Base-by-base conservation (phyloP, 2,329 filamentous ascomycete genomes). In the Neopestalotiopsis clavispora region DNA sequence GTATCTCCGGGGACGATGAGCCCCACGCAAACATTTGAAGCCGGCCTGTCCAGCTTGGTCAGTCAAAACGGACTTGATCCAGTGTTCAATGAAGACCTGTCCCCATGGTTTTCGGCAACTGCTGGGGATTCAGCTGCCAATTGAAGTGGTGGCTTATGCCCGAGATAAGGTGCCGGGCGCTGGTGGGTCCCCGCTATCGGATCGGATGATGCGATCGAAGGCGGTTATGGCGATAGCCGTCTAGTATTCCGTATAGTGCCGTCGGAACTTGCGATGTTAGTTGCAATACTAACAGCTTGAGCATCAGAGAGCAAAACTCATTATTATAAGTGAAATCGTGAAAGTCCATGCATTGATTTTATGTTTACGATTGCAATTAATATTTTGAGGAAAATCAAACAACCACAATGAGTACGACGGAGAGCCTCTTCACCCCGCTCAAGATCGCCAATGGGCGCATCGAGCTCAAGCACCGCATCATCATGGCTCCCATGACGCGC, bases 401-500 rank as follows among this genome's bases (percentile, higher is more conserved):
- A 52, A 28, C 23, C 38, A 66, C 28, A 17, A 67, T 67, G 65
- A 28, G 23, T 17, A 56, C 9, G 30, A 67, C 58, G 34, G 28
- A 34, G 20, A 67, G 52, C 40, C 80, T 85, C 49, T 86, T 85
- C 72, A 74, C 77, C 67, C 82, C 84, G 5, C 72, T 85, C 67
- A 73, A 78, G 38, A 79, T 85, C 30, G 71, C 69, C 57, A 68
- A 70, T 69, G 82, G 86, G 69, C 82, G 82, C 58, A 80, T 85
- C 58, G 76, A 76, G 10, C 82, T 90, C 40, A 79, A 82, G 63
- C 86, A 89, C 72, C 84, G 87, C 66, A 77, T 89, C 30, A 79
- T 86, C 59, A 75, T 85, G 71, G 84, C 86, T 1, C 84, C 87
- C 2, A 75, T 88, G 69, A 88, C 86, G 3, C 81, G 86, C 23